Conservation (phyloP, 2,329 filamentous ascomycete genomes). For the Monosporascus ibericus region DNA sequence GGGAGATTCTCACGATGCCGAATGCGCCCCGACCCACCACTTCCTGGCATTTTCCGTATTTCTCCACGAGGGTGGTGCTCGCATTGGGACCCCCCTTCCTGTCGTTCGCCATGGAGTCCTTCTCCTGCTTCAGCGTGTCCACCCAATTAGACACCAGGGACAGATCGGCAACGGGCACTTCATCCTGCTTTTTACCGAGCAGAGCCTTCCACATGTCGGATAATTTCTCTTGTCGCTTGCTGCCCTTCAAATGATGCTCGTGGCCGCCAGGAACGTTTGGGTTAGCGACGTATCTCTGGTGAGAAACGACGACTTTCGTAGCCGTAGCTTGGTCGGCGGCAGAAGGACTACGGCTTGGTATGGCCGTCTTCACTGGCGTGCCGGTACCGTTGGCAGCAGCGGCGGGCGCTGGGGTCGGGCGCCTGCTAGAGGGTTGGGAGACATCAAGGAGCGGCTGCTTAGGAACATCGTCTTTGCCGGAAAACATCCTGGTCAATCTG, state of each 20-base stretch:
- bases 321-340: constrained; percentile 12
- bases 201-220: constrained; percentile 85
- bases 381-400: constrained; percentile 16
- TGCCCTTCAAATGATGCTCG: constrained; percentile 81
- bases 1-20: constrained; percentile 93
- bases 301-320: constrained; percentile 23
- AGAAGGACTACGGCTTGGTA: constrained; percentile 29
- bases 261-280: constrained; percentile 61
- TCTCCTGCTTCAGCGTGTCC: constrained; percentile 84
- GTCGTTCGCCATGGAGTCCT: constrained; percentile 68
- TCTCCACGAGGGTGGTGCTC: constrained; percentile 78
- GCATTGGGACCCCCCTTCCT: constrained; percentile 71
- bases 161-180: constrained; percentile 68
- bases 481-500: constrained; percentile 60
- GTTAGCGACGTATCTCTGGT: constrained; percentile 46
- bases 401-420: constrained; percentile 21
- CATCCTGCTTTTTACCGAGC: constrained; percentile 77
- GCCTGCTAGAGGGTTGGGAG: constrained; percentile 21
- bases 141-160: constrained; percentile 96
- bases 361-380: constrained; percentile 25
- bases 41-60: constrained; percentile 98
- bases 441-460: constrained; percentile 28
- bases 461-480: constrained; percentile 44
- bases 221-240: constrained; percentile 89
- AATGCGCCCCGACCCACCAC: constrained; percentile 94